A percentile compares a stretch with the other conserved stretches of the same genome.
Conservation (phyloP, 345 rosid genomes). For the Brassica juncea region DNA sequence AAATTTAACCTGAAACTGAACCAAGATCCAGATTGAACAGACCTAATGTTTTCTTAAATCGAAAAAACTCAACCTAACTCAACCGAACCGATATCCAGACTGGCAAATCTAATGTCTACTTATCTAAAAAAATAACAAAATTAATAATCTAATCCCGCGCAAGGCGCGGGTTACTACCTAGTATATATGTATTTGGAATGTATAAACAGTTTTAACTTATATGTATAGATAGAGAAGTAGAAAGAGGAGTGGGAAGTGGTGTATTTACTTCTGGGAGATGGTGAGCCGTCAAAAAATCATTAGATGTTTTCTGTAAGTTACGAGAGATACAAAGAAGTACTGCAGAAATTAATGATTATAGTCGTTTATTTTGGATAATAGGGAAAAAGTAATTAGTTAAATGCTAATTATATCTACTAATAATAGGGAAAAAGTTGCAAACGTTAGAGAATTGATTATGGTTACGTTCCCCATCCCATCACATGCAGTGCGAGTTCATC, state of each 20-base stretch:
- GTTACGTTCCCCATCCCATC: background rate
- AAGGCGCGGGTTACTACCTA: too few relatives aligned
- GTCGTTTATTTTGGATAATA: background rate
- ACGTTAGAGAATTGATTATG: background rate
- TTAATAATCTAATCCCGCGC: too few relatives aligned
- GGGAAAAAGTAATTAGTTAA: background rate
- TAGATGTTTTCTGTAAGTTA: constrained; percentile 30
- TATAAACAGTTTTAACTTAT: background rate
- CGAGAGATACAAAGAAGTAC: background rate
- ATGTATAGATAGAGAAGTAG: constrained; percentile 7
- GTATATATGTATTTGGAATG: background rate
- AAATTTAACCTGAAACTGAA: too few relatives aligned
- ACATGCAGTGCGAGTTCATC: background rate
- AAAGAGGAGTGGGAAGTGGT: constrained; percentile 26
- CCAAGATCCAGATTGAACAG: too few relatives aligned
- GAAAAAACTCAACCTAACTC: too few relatives aligned
- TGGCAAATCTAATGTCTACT: too few relatives aligned
- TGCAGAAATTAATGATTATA: constrained; percentile 30
- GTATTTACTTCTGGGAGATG: constrained; percentile 24
- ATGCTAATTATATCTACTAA: background rate
- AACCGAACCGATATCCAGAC: too few relatives aligned
- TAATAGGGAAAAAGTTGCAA: too few relatives aligned
- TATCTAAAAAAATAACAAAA: too few relatives aligned
- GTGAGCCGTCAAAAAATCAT: constrained; percentile 34
- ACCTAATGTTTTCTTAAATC: too few relatives aligned